These are phyloP conservation scores for Fusarium sp. DNA, from an alignment of 2,329 filamentous ascomycete genomes.

Conservation along the genomic window DNA sequence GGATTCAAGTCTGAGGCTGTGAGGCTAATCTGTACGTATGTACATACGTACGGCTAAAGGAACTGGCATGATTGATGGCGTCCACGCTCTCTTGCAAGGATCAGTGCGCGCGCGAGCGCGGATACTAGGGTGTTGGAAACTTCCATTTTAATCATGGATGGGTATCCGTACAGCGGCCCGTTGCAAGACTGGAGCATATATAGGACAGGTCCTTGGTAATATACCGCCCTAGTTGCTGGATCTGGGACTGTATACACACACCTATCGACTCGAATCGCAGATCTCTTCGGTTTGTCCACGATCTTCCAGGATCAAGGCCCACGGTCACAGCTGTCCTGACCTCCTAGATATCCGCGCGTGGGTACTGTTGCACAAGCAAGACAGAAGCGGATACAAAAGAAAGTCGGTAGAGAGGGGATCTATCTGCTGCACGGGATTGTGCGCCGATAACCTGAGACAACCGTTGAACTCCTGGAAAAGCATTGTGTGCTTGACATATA, in stretches of 20 bases:
- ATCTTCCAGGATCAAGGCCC: conserved; percentile 29
- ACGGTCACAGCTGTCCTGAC: conserved; percentile 19
- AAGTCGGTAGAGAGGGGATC: conserved; percentile 29
- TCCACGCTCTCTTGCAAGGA: conserved; percentile 18
- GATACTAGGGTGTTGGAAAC: conserved; percentile 27
- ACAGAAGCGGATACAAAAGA: conserved; percentile 31
- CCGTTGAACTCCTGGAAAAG: conserved; percentile 34
- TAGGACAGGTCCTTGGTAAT: conserved; percentile 35
- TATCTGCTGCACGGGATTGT: conserved; percentile 43
- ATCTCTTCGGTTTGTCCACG: conserved; percentile 28
- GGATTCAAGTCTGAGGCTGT: conserved; percentile 24
- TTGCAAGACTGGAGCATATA: conserved; percentile 26
- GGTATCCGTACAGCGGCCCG: conserved; percentile 1
- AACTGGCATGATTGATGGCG: conserved; percentile 22
- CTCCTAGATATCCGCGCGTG: conserved; percentile 39
- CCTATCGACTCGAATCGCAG: conserved; percentile 34
- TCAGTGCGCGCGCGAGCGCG: conserved; percentile 24
- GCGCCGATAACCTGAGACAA: conserved; percentile 48
- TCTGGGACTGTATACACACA: conserved; percentile 12
- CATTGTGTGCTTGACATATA: conserved; percentile 46
- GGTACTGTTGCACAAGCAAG: conserved; percentile 43
- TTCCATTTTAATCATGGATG: conserved; percentile 18
- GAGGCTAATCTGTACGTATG: conserved; percentile 17
- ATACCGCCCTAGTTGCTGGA: conserved; percentile 21
- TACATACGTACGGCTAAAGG: conserved; percentile 3